phyloP scores from a whole-genome alignment of 2,329 filamentous ascomycete genomes.

The Cladosporium halotolerans region DNA sequence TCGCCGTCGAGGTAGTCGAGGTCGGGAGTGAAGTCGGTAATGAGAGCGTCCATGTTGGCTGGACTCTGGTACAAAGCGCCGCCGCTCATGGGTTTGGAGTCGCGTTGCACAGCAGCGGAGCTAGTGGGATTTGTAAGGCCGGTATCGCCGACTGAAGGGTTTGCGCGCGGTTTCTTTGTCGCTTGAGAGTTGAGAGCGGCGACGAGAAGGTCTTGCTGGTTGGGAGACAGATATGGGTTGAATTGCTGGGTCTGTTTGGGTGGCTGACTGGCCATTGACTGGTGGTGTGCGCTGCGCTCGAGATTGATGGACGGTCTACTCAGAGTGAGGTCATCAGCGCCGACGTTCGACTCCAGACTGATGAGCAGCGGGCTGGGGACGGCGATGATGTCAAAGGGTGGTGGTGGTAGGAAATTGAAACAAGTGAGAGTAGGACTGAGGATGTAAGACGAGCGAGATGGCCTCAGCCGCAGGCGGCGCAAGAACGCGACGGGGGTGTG shows the following conservation, averaged over 20 bases:
- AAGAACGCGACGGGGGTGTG: background rate
- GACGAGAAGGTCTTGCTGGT: conserved; percentile 43
- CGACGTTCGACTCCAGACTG: background rate
- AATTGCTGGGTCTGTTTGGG: conserved; percentile 18
- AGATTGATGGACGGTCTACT: background rate
- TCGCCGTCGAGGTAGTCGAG: conserved; percentile 76
- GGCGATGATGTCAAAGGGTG: background rate
- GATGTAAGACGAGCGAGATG: background rate
- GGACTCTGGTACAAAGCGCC: conserved; percentile 10
- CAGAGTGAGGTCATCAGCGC: conserved; percentile 11
- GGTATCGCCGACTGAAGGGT: conserved; percentile 7
- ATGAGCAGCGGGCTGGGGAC: background rate
- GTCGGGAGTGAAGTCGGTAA: conserved; percentile 56
- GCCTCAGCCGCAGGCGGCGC: conserved; percentile 6
- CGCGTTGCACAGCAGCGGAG: conserved; percentile 9
- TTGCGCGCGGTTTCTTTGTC: conserved; percentile 4
- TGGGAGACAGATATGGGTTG: conserved; percentile 40
- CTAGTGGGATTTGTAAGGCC: conserved; percentile 9
- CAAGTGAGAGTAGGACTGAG: too few species aligned
- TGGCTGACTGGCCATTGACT: conserved; percentile 11
- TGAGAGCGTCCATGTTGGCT: conserved; percentile 20
- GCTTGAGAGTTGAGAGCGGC: conserved; percentile 42
- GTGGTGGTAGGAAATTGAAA: too few species aligned
- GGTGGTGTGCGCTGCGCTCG: background rate
- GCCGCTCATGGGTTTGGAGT: conserved; percentile 19